A percentile compares a stretch with the other conserved stretches of the same genome.
phyloP scores from a whole-genome alignment of 2,329 filamentous ascomycete species.

The Pseudonectria foliicola region DNA sequence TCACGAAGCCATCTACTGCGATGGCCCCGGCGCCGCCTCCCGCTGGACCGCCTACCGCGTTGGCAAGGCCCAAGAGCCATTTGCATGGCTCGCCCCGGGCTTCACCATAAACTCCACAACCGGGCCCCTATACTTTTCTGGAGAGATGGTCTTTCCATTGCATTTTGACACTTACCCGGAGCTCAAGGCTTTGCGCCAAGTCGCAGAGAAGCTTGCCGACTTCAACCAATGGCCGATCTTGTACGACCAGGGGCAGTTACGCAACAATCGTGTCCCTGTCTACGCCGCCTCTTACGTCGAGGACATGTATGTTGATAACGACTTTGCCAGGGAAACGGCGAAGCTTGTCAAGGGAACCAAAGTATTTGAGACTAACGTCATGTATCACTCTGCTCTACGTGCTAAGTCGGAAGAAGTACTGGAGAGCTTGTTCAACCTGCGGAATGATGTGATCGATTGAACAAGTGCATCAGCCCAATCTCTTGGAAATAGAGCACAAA shows the following conservation, averaged over 20 bases:
- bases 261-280: slow-evolving; percentile 72
- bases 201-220: slow-evolving; percentile 63
- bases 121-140: slow-evolving; percentile 68
- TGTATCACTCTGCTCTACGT: slow-evolving; percentile 81
- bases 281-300: slow-evolving; percentile 79
- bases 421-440: slow-evolving; percentile 65
- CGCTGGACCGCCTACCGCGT: slow-evolving; percentile 70
- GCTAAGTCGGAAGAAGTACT: slow-evolving; percentile 69
- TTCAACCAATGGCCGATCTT: slow-evolving; percentile 65
- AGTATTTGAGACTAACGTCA: slow-evolving; percentile 75
- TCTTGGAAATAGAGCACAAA: too few species aligned
- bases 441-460: slow-evolving; percentile 60
- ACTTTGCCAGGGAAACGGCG: slow-evolving; percentile 66
- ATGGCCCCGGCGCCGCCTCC: slow-evolving; percentile 53
- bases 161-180: slow-evolving; percentile 78
- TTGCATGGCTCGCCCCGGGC: slow-evolving; percentile 42
- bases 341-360: slow-evolving; percentile 67
- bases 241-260: slow-evolving; percentile 68
- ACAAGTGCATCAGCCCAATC: too few species aligned
- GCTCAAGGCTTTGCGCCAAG: slow-evolving; percentile 59
- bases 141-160: slow-evolving; percentile 86
- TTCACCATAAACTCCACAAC: slow-evolving; percentile 22
- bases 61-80: slow-evolving; percentile 40
- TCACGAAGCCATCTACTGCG: slow-evolving; percentile 84
- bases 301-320: slow-evolving; percentile 88